A percentile compares a stretch with the other conserved stretches of the same genome.
phyloP scores from a whole-genome alignment of 129 eudicot genomes.

The Centella asiatica region DNA sequence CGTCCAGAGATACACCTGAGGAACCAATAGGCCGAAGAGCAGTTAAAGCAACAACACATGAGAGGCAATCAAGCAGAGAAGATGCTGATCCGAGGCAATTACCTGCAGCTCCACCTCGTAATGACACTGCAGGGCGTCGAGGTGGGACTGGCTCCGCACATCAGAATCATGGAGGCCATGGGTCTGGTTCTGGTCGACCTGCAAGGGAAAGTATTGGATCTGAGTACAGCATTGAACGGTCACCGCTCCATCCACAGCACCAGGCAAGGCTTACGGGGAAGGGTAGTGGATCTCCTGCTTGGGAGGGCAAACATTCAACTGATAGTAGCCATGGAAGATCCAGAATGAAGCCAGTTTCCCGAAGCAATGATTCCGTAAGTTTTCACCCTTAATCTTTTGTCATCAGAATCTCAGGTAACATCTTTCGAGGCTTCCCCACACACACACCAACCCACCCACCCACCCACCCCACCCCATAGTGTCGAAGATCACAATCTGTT shows the following conservation, averaged over 20 bases:
- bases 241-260: slow-evolving; percentile 71
- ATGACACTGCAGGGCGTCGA: slow-evolving; percentile 29
- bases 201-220: slow-evolving; percentile 47
- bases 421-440: background rate
- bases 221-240: slow-evolving; percentile 59
- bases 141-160: slow-evolving; percentile 24
- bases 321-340: slow-evolving; percentile 69
- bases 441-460: no score
- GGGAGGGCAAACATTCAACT: slow-evolving; percentile 46
- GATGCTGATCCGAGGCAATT: slow-evolving; percentile 33
- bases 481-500: no score
- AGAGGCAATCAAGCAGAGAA: slow-evolving; percentile 36
- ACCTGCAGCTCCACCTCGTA: slow-evolving; percentile 35
- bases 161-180: slow-evolving; percentile 46
- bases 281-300: slow-evolving; percentile 51
- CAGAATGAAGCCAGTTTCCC: slow-evolving; percentile 39
- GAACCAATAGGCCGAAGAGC: slow-evolving; percentile 31
- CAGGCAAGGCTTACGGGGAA: slow-evolving; percentile 40
- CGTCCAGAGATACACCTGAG: slow-evolving; percentile 26
- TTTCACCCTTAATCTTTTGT: background rate
- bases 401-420: no score
- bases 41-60: slow-evolving; percentile 26
- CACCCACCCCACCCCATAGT: no score
- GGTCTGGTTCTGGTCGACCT: slow-evolving; percentile 44
- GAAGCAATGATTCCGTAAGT: slow-evolving; percentile 68